These are phyloP conservation scores for Mortierella sp. DNA, from an alignment of 371 early-diverging fungal species.

Conservation along the genomic window DNA sequence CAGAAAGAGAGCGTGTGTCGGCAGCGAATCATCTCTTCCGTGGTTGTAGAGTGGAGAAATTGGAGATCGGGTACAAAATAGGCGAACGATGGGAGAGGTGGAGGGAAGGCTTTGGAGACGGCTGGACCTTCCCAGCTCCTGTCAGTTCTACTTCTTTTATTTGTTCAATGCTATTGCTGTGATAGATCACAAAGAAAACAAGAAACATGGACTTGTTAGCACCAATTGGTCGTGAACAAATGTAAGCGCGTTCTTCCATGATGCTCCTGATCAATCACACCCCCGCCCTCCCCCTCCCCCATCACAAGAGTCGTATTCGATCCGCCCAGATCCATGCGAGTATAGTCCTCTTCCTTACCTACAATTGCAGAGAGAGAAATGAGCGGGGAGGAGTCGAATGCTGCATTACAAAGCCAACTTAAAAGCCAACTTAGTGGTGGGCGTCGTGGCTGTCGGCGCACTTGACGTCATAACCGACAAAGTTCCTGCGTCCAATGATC, in stretches of 20 bases:
- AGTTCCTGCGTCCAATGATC: slow-evolving; percentile 77
- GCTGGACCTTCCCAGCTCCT: neutral
- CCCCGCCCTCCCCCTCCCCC: no score
- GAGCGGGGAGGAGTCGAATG: neutral
- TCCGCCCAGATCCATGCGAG: no score
- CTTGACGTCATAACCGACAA: slow-evolving; percentile 76
- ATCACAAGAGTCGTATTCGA: no score
- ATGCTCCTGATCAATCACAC: no score
- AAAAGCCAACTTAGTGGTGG: slow-evolving; percentile 43
- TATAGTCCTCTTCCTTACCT: no score
- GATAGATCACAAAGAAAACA: neutral
- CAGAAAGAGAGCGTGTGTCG: no score
- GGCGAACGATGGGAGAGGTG: neutral
- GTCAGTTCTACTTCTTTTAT: slow-evolving; percentile 3
- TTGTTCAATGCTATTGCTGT: slow-evolving; percentile 8
- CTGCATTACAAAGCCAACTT: neutral
- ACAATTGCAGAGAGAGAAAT: slow-evolving; percentile 23
- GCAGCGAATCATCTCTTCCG: no score
- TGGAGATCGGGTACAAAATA: neutral
- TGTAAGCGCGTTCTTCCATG: no score
- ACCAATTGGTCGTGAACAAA: no score
- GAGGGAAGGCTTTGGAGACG: neutral
- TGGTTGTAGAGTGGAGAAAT: no score
- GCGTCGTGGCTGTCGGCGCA: slow-evolving; percentile 60
- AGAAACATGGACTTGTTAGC: no score